Evolutionary conservation across 257 asterid species (phyloP).

Genomic region (Jasminum sambac): DNA sequence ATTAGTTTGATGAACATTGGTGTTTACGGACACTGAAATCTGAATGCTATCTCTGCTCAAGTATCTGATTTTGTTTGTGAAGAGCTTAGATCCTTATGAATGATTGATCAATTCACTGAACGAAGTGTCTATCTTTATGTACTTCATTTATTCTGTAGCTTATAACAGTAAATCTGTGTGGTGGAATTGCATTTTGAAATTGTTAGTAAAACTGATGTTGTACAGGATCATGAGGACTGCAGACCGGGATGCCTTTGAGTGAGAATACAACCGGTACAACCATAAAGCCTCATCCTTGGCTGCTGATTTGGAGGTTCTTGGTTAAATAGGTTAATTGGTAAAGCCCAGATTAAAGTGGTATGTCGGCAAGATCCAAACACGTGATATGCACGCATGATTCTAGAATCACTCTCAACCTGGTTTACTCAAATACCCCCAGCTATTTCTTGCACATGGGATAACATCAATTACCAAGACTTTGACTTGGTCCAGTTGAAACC

Average conservation of each 20-base stretch:
- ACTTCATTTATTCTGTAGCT: neutral
- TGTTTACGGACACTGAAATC: neutral
- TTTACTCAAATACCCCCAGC: no score
- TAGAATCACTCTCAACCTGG: no score
- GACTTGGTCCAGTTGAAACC: no score
- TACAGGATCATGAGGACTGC: slow-evolving; percentile 64
- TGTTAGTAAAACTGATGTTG: slow-evolving; percentile 15
- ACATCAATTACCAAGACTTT: no score
- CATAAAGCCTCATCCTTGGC: no score
- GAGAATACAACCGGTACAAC: no score
- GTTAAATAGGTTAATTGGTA: no score
- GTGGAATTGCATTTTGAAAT: slow-evolving; percentile 4
- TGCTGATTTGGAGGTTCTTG: no score
- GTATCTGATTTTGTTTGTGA: slow-evolving; percentile 10
- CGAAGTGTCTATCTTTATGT: neutral
- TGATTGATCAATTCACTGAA: slow-evolving; percentile 14
- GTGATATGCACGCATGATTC: no score
- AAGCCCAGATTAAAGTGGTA: no score
- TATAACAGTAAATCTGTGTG: neutral
- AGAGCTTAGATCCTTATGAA: slow-evolving; percentile 25
- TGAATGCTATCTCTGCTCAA: slow-evolving; percentile 8
- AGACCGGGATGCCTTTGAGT: slow-evolving; percentile 68
- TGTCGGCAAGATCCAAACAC: no score
- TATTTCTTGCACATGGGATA: no score
- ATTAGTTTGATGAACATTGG: slow-evolving; percentile 6